phyloP scores from a whole-genome alignment of 495 filamentous ascomycete genomes.

The Evansstolkia leycettana region DNA sequence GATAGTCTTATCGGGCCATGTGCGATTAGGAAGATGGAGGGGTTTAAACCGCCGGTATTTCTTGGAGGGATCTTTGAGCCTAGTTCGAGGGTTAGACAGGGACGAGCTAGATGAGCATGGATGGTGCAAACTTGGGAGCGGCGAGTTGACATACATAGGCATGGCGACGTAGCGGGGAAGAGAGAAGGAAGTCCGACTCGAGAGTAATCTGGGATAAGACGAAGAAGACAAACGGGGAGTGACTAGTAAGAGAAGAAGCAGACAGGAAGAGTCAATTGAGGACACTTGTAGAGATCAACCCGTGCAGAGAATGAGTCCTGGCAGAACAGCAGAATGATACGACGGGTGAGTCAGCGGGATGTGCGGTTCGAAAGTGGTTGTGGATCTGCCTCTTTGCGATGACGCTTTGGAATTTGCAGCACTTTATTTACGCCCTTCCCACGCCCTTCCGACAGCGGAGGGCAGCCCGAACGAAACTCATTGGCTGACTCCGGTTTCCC shows the following conservation, averaged over 20 bases:
- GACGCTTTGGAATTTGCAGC: no score
- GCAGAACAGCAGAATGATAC: background rate
- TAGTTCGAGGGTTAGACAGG: constrained; percentile 18
- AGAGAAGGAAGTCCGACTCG: constrained; percentile 8
- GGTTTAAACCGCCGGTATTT: constrained; percentile 81
- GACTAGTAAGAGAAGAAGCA: constrained; percentile 1
- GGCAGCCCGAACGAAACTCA: background rate
- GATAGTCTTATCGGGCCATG: constrained; percentile 77
- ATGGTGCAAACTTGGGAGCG: background rate
- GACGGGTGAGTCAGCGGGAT: background rate
- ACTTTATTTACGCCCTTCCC: background rate
- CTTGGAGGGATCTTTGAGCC: constrained; percentile 87
- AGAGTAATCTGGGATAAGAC: background rate
- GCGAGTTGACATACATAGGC: constrained; percentile 22
- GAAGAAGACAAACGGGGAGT: constrained; percentile 2
- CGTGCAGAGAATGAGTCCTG: background rate
- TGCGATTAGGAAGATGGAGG: constrained; percentile 67
- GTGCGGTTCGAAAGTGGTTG: background rate
- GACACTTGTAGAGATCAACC: background rate
- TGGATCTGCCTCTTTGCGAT: no score
- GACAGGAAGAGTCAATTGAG: background rate
- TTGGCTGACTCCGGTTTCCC: no score
- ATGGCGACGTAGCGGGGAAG: constrained; percentile 13
- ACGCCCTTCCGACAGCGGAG: background rate
- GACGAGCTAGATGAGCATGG: background rate